phyloP scores from a whole-genome alignment of 2,329 filamentous ascomycete genomes.

The Chlorencoelia australis region DNA sequence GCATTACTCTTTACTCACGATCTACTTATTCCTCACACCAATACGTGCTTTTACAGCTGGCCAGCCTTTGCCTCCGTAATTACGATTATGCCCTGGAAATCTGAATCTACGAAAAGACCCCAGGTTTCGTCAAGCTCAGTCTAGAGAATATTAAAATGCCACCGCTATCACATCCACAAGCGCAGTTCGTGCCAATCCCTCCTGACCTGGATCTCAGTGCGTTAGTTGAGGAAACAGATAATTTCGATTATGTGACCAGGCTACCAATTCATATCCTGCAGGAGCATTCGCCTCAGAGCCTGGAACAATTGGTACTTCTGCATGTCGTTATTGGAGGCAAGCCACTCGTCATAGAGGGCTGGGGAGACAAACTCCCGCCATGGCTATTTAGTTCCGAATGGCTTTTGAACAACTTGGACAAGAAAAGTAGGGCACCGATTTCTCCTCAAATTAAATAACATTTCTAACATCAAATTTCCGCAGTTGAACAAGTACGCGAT shows the following conservation, averaged over 20 bases:
- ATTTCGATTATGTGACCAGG: conserved; percentile 79
- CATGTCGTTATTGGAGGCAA: conserved; percentile 82
- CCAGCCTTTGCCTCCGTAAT: too few species aligned
- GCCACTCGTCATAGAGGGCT: conserved; percentile 84
- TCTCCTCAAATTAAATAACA: background rate
- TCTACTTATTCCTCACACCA: too few species aligned
- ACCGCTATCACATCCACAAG: conserved; percentile 62
- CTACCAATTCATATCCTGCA: conserved; percentile 72
- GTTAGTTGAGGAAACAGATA: conserved; percentile 68
- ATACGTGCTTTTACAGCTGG: too few species aligned
- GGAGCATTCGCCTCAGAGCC: conserved; percentile 63
- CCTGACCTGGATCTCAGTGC: conserved; percentile 70
- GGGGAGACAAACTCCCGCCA: conserved; percentile 63
- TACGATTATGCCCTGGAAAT: too few species aligned
- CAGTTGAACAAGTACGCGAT: conserved; percentile 79
- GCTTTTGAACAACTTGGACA: conserved; percentile 69
- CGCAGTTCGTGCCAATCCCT: conserved; percentile 84
- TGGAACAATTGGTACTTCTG: conserved; percentile 70
- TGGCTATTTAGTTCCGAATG: conserved; percentile 72
- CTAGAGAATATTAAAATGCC: conserved; percentile 49
- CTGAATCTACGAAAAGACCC: too few species aligned
- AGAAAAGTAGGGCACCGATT: conserved; percentile 51
- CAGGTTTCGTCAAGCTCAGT: too few species aligned
- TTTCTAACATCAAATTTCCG: conserved; percentile 16
- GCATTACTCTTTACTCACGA: too few species aligned